Percentiles rank a stretch among this genome's conserved stretches.
phyloP scores from a whole-genome alignment of 2,329 filamentous ascomycete genomes.

The Arthrobotrys sinensis region DNA sequence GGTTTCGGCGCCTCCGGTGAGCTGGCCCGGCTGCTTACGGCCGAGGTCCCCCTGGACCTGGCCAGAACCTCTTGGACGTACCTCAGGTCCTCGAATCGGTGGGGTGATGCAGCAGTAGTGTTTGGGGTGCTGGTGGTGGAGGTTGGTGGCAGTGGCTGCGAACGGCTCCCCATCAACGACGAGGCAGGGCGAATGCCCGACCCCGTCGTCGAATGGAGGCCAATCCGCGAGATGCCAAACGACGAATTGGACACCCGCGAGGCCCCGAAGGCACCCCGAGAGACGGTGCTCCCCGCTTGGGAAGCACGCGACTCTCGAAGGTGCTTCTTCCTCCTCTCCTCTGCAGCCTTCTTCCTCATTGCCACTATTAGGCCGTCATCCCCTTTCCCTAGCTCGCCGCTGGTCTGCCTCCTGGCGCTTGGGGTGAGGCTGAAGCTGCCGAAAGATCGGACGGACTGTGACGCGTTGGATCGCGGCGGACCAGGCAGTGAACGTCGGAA shows the following conservation, averaged over 20 bases:
- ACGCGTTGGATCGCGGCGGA: conserved; percentile 49
- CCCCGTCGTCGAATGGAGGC: conserved; percentile 53
- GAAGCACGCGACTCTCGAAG: conserved; percentile 40
- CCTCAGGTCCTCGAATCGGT: conserved; percentile 41
- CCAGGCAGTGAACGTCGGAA: conserved; percentile 29
- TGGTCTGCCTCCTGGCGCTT: conserved; percentile 39
- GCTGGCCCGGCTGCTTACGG: conserved; percentile 46
- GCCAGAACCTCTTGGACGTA: conserved; percentile 56
- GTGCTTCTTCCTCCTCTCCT: conserved; percentile 39
- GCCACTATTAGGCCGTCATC: conserved; percentile 42
- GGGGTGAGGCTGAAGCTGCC: conserved; percentile 36
- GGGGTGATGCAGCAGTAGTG: conserved; percentile 4
- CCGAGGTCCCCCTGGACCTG: conserved; percentile 37
- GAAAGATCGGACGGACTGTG: conserved; percentile 37
- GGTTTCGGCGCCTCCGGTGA: conserved; percentile 36
- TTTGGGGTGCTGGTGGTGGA: neutral
- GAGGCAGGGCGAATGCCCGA: conserved; percentile 39
- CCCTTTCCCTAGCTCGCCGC: conserved; percentile 51
- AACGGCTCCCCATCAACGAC: conserved; percentile 22
- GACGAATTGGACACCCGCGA: conserved; percentile 48
- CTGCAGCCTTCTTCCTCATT: conserved; percentile 50
- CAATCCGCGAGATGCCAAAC: conserved; percentile 58
- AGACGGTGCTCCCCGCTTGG: conserved; percentile 40
- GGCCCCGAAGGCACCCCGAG: conserved; percentile 29
- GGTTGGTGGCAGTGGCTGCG: conserved; percentile 26